Base-by-base conservation (phyloP, 176 grass and related monocot genomes). In the Musa itinerans region DNA sequence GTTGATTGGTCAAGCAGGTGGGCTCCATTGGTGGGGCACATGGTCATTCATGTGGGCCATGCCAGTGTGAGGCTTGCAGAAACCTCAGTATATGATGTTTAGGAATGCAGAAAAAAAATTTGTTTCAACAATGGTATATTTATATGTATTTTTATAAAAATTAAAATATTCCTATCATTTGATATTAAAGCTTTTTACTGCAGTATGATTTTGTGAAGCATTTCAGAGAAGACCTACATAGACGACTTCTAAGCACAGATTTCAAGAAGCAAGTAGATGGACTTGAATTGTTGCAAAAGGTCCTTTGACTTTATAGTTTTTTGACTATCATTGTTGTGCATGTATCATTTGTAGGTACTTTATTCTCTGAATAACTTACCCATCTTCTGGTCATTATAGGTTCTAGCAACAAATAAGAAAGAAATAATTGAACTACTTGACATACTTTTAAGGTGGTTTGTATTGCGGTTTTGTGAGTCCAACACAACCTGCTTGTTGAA, bases 211-310 rank as follows among this genome's bases (percentile, higher is more conserved):
- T 99, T 78, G 81, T 92, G 73, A 99, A 87, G 76, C 90, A 99
- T 94, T 84, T 95, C 61, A 83, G 91, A 80, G 96, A 99, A 80
- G 96, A 99, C 82, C 83, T 99, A 53, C 93, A 89, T 72, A 87
- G 92, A 90, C 75, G 96, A 48, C 78, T 99, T 76, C 83, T 92
- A 84, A 94, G 90, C 70, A 87, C 91, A 8, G 96, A 99, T 63
- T 99, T 99, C 75, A 99, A 94, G 85, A 92, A 92, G 84, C 96
- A 99, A 88, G 90, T 99, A 65, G 96, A 99, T 86, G 96, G 91
- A 55, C 86, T 99, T 59, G 96, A 99, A 55, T 81, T 99, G 76
- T 81, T 99, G 74, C 96, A 99, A 23, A 99, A 99, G 96, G 96
- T 99, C 13, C 5, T 11, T 70, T 54, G 9, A 53, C 8, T 11